Percentiles rank a stretch among this genome's conserved stretches.
Conservation (phyloP, 192 early-diverging fungal genomes). For the Spizellomyces sp. region DNA sequence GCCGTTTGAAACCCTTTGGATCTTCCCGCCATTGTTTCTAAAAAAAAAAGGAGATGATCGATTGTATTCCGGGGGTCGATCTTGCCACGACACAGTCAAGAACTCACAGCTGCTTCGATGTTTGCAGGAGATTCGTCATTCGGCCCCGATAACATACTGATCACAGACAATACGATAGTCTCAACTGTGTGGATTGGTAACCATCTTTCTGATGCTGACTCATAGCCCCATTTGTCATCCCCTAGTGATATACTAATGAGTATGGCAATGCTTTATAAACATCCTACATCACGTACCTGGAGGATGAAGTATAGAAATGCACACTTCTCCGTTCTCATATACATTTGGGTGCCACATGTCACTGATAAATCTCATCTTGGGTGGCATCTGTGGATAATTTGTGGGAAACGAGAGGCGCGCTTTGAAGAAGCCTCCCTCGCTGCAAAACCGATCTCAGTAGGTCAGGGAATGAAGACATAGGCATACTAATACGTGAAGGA, state of each 20-base stretch:
- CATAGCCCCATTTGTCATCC: conserved; percentile 93
- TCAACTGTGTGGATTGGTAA: conserved; percentile 94
- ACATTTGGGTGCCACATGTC: conserved; percentile 96
- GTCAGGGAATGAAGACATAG: conserved; percentile 8
- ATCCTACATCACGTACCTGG: conserved; percentile 15
- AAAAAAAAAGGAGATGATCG: not conserved
- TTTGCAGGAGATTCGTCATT: conserved; percentile 97
- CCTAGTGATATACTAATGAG: conserved; percentile 29
- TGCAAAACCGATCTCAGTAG: conserved; percentile 26
- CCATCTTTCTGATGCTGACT: conserved; percentile 89
- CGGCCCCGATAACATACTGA: conserved; percentile 88
- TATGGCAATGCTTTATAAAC: not conserved
- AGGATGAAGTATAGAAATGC: conserved; percentile 93
- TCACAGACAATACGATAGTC: conserved; percentile 86
- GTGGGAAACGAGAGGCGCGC: conserved; percentile 56
- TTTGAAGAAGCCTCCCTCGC: conserved; percentile 95
- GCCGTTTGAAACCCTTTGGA: conserved; percentile 67
- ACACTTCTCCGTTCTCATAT: conserved; percentile 87
- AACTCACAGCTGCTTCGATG: conserved; percentile 85
- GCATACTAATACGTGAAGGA: not conserved
- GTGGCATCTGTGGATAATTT: conserved; percentile 86
- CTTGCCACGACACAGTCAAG: conserved; percentile 6
- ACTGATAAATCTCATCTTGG: conserved; percentile 80
- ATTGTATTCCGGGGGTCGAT: not conserved
- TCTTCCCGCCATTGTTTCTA: conserved; percentile 81